Percentiles rank a stretch among this genome's conserved stretches.
Evolutionary conservation across 768 basidiomycete genomes (phyloP).

Genomic region (Russula earlei): DNA sequence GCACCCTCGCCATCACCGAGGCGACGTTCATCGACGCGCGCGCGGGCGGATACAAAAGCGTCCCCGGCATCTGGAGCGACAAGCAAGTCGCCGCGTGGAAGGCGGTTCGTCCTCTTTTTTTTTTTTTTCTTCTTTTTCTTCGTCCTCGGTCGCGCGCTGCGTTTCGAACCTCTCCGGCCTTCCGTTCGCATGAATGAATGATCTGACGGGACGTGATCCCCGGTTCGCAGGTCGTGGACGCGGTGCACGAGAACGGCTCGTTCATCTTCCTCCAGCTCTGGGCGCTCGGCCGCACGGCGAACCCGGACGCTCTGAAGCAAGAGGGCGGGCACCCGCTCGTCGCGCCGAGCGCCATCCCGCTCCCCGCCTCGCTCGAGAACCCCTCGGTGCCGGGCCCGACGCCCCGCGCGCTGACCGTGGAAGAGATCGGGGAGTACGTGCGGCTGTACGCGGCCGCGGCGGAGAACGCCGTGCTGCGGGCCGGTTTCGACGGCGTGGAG

Average conservation of each 20-base stretch:
- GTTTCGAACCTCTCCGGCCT: no score
- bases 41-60: conserved; percentile 40
- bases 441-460: conserved; percentile 28
- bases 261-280: conserved; percentile 32
- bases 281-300: conserved; percentile 30
- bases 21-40: conserved; percentile 41
- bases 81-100: conserved; percentile 50
- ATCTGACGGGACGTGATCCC: no score
- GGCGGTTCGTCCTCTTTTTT: conserved; percentile 24
- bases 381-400: not conserved
- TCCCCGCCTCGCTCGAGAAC: not conserved
- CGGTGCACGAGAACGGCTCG: conserved; percentile 29
- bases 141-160: no score
- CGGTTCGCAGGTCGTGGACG: conserved; percentile 14
- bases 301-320: not conserved
- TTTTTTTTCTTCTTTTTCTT: no score
- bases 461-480: conserved; percentile 29
- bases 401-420: conserved; percentile 20
- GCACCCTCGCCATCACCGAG: conserved; percentile 50
- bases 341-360: not conserved
- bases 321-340: not conserved
- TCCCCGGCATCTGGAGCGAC: conserved; percentile 56
- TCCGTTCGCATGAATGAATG: no score
- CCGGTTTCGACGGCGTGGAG: conserved; percentile 27
- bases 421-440: conserved; percentile 24